Conservation (phyloP, 2,329 filamentous ascomycete genomes). For the Zasmidium cellare region DNA sequence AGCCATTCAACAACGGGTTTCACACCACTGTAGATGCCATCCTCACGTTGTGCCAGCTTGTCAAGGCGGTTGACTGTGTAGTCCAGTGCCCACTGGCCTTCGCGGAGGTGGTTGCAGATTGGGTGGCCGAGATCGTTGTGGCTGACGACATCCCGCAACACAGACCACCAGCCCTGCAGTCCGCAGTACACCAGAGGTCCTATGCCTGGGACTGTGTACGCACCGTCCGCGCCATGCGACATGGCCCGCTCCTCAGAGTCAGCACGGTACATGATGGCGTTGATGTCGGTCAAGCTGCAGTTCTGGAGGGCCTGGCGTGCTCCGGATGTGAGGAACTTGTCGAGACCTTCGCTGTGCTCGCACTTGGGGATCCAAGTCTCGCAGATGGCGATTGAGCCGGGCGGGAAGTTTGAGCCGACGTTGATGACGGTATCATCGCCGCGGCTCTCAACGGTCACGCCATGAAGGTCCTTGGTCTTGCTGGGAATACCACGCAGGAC, state of each 20-base stretch:
- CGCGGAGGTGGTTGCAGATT: conserved; percentile 85
- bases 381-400: conserved; percentile 91
- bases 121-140: conserved; percentile 93
- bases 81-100: conserved; percentile 90
- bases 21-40: conserved; percentile 61
- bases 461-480: conserved; percentile 71
- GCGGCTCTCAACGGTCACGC: conserved; percentile 70
- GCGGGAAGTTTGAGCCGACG: conserved; percentile 80
- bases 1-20: conserved; percentile 73
- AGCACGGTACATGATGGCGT: conserved; percentile 87
- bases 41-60: conserved; percentile 57
- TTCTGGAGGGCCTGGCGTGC: conserved; percentile 75
- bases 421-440: conserved; percentile 76
- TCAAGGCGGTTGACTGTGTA: conserved; percentile 80
- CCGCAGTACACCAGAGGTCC: conserved; percentile 90
- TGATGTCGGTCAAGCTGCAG: conserved; percentile 78
- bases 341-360: conserved; percentile 79
- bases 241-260: conserved; percentile 84
- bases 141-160: conserved; percentile 78
- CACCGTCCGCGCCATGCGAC: conserved; percentile 78
- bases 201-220: conserved; percentile 80
- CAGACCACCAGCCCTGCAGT: conserved; percentile 98
- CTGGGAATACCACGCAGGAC: conserved; percentile 82
- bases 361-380: conserved; percentile 93
- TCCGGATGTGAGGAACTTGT: conserved; percentile 81